A percentile compares a stretch with the other conserved stretches of the same genome.
Evolutionary conservation across 2,329 filamentous ascomycete genomes (phyloP).

Genomic region (Aplosporella prunicola): DNA sequence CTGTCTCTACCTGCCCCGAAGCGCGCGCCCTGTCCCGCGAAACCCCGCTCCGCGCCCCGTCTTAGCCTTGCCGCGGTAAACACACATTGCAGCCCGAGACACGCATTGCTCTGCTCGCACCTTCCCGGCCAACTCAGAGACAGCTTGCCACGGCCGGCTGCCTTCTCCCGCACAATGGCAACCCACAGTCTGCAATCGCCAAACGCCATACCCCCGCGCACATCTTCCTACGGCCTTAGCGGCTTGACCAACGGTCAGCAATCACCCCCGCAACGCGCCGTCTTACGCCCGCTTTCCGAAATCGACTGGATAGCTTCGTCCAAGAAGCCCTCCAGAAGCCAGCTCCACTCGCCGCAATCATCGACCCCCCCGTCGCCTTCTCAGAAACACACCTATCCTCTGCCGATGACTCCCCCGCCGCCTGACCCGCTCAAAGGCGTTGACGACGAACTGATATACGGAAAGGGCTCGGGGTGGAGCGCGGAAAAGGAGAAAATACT

Average conservation of each 20-base stretch:
- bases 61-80: no score
- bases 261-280: conserved; percentile 11
- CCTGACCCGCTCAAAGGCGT: conserved; percentile 20
- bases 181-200: conserved; percentile 18
- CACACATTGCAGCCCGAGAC: no score
- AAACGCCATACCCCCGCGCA: conserved; percentile 32
- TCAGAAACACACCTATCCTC: conserved; percentile 19
- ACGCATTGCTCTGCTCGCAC: no score
- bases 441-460: conserved; percentile 32
- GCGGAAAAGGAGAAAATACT: conserved; percentile 68
- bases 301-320: conserved; percentile 31
- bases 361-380: conserved; percentile 7
- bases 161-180: conserved; percentile 5
- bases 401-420: conserved; percentile 21
- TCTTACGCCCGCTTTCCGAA: conserved; percentile 29
- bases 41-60: no score
- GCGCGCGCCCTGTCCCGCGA: no score
- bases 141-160: no score
- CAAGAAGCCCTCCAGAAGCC: conserved; percentile 25
- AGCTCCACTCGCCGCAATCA: conserved; percentile 14
- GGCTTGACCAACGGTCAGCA: conserved; percentile 17
- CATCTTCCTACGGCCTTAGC: conserved; percentile 27
- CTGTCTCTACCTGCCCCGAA: no score
- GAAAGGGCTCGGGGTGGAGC: conserved; percentile 50
- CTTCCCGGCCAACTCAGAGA: no score